Percentiles rank a stretch among this genome's conserved stretches.
Evolutionary conservation across 2,329 filamentous ascomycete species (phyloP).

Genomic region (Aurifilum marmelostoma): DNA sequence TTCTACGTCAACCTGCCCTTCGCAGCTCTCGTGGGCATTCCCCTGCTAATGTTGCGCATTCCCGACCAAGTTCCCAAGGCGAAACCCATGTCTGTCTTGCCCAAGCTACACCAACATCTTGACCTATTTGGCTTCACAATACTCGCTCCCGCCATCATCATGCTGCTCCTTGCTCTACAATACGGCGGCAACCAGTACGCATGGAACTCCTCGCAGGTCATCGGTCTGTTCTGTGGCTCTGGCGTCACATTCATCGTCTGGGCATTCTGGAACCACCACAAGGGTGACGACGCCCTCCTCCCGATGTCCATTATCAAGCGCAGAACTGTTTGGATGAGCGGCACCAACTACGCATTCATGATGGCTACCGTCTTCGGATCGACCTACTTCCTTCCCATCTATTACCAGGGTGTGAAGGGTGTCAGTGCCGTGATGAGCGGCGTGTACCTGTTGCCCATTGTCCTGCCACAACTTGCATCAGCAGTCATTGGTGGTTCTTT

Average conservation of each 20-base stretch:
- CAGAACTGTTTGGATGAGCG: conserved; percentile 29
- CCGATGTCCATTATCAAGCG: conserved; percentile 34
- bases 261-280: conserved; percentile 45
- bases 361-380: conserved; percentile 32
- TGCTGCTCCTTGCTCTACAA: conserved; percentile 50
- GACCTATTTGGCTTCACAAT: conserved; percentile 48
- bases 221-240: conserved; percentile 46
- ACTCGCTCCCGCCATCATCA: conserved; percentile 46
- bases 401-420: conserved; percentile 43
- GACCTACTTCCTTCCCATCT: conserved; percentile 41
- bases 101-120: conserved; percentile 32
- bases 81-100: not conserved
- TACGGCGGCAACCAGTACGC: conserved; percentile 45
- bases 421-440: conserved; percentile 39
- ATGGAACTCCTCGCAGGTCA: conserved; percentile 44
- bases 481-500: conserved; percentile 33
- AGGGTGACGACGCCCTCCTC: conserved; percentile 35
- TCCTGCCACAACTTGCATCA: conserved; percentile 25
- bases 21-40: conserved; percentile 41
- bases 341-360: conserved; percentile 32
- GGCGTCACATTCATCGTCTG: conserved; percentile 41
- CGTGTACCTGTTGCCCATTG: conserved; percentile 38
- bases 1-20: conserved; percentile 54
- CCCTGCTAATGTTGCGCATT: conserved; percentile 40
- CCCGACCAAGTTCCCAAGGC: conserved; percentile 37